These are phyloP conservation scores for Pichia nanzhaoensis DNA, from an alignment of 805 yeast species.

Conservation along the genomic window DNA sequence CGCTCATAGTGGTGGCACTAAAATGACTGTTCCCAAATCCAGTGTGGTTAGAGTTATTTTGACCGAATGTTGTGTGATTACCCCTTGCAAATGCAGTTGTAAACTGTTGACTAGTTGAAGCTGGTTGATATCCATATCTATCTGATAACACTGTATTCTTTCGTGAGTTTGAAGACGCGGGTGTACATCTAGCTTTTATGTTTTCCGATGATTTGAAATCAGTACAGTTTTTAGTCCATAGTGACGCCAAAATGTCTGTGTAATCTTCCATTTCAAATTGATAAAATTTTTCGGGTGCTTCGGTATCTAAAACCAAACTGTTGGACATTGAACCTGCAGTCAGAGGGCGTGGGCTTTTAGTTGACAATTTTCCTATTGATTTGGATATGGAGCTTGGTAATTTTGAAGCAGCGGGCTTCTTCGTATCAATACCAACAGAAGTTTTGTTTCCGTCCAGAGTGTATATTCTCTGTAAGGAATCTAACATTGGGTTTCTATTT, in stretches of 20 bases:
- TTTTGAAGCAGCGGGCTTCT: neutral
- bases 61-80: conserved; percentile 8
- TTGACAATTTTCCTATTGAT: neutral
- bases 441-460: neutral
- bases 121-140: conserved; percentile 3
- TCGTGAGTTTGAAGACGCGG: neutral
- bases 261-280: conserved; percentile 5
- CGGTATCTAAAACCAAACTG: conserved; percentile 3
- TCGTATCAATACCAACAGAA: neutral
- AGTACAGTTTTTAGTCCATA: conserved; percentile 15
- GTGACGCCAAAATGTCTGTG: conserved; percentile 5
- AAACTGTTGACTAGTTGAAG: neutral
- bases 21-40: conserved; percentile 6
- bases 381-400: neutral
- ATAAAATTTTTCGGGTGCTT: conserved; percentile 2
- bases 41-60: neutral
- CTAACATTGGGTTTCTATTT: conserved; percentile 62
- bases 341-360: neutral
- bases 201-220: neutral
- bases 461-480: conserved; percentile 36
- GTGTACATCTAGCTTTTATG: neutral
- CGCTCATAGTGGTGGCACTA: no score
- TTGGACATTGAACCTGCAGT: conserved; percentile 1
- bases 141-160: conserved; percentile 1
- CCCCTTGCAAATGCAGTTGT: conserved; percentile 7